Evolutionary conservation across 2,329 filamentous ascomycete species (phyloP), one percentile per base, ranked within the genome.

Genomic region (Drechslerella dactyloides): DNA sequence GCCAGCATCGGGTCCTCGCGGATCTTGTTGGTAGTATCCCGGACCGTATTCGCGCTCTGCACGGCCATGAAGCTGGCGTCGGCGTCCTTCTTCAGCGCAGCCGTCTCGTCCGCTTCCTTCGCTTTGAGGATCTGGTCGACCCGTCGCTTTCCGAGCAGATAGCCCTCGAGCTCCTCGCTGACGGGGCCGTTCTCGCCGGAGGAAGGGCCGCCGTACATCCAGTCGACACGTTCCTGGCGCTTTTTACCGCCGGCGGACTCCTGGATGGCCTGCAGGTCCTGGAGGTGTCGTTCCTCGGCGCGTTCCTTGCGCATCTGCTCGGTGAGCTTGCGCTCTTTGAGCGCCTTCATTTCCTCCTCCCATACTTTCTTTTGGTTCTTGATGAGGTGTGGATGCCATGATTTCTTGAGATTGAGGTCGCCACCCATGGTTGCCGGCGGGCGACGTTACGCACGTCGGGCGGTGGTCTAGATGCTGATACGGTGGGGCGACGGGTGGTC

Each of bases 191-290:
- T 83, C 77, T 90, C 88, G 37, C 91, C 90, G 64, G 84, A 85
- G 55, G 89, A 89, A 6, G 94, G 92, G 0, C 93, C 93, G 76
- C 89, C 87, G 81, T 99, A 99, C 91, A 99, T 97, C 91, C 94
- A 99, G 77, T 97, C 94, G 24, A 99, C 93, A 37, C 92, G 87
- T 76, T 93, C 89, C 30, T 89, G 82, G 59, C 89, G 85, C 78
- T 91, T 93, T 76, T 85, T 87, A 63, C 93, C 92, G 40, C 94
- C 94, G 0, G 92, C 89, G 1, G 89, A 88, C 80, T 97, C 94
- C 64, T 97, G 91, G 75, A 97, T 85, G 58, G 88, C 86, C 80
- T 97, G 90, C 0, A 97, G 86, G 79, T 97, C 93, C 79, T 97
- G 91, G 75, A 96, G 90, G 53, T 90, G 88, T 52, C 93, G 88